phyloP scores from a whole-genome alignment of 2,329 filamentous ascomycete species.

The Xylariaceae sp. region DNA sequence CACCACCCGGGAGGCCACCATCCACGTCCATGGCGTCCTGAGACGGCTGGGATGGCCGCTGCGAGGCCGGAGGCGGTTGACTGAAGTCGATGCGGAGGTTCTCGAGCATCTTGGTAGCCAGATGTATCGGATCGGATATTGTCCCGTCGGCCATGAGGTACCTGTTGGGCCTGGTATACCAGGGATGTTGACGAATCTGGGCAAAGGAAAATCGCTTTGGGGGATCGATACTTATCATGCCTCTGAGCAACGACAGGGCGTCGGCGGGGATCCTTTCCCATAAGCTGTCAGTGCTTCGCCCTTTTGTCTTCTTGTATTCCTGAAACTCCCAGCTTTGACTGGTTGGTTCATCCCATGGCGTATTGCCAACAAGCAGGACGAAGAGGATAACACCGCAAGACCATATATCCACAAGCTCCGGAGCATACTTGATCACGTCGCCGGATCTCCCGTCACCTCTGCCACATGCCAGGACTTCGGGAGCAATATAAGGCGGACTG shows the following conservation, averaged over 20 bases:
- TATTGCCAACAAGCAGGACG: slow-evolving; percentile 90
- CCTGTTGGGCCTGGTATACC: slow-evolving; percentile 81
- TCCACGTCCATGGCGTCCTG: slow-evolving; percentile 68
- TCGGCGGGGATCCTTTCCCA: slow-evolving; percentile 74
- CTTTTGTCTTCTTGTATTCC: slow-evolving; percentile 75
- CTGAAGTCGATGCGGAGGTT: slow-evolving; percentile 84
- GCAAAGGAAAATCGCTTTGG: slow-evolving; percentile 74
- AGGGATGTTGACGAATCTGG: slow-evolving; percentile 84
- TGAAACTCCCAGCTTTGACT: slow-evolving; percentile 81
- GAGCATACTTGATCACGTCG: slow-evolving; percentile 57
- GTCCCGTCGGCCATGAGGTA: slow-evolving; percentile 70
- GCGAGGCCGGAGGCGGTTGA: slow-evolving; percentile 51
- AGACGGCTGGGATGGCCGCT: slow-evolving; percentile 30
- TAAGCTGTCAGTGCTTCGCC: slow-evolving; percentile 76
- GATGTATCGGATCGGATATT: slow-evolving; percentile 69
- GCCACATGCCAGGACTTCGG: slow-evolving; percentile 68
- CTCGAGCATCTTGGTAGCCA: slow-evolving; percentile 95
- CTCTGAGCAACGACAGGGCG: slow-evolving; percentile 75
- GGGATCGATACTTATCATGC: slow-evolving; percentile 84
- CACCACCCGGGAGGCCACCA: slow-evolving; percentile 34
- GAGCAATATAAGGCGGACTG: slow-evolving; percentile 94
- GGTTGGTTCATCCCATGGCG: slow-evolving; percentile 94
- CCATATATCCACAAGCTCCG: slow-evolving; percentile 89
- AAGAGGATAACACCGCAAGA: slow-evolving; percentile 98
- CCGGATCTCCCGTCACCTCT: slow-evolving; percentile 41